Evolutionary conservation across 2,329 filamentous ascomycete species (phyloP), one percentile per base, ranked within the genome.

Genomic region (Colletotrichum siamense): DNA sequence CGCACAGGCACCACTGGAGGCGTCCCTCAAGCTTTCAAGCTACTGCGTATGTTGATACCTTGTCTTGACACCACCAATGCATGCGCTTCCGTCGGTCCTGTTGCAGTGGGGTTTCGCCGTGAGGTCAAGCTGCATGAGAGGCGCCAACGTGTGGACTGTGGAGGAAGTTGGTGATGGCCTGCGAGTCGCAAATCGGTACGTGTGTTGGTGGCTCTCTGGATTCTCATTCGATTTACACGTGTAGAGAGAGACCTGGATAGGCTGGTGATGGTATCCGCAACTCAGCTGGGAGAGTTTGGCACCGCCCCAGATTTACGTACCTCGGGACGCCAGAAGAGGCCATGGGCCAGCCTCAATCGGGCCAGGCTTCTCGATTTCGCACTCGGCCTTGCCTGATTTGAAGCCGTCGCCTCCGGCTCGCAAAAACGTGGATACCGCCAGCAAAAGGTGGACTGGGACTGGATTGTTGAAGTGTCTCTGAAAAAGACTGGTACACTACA

Each of bases 201-300:
- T 49, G 18, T 49, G 39, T 49, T 49, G 39, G 39, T 49, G 39
- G 39, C 39, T n/a, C 39, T 49, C 39, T 49, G 39, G 18, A 49
- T n/a, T 49, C 39, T 44, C 39, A 44, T 44, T 44, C 39, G 39
- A 44, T 44, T 44, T 49, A 49, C 39, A 49, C 39, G 39, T 49
- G 39, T 49, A n/a, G 39, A 49, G 39, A 44, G 36, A 49, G 39
- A 49, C 55, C 22, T 59, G 57, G 28, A 62, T 62, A 32, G 57
- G 57, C 26, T 28, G 57, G 57, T 62, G 52, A 62, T 28, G 57
- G 28, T 32, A 32, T 32, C 57, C 16, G 28, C 26, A 62, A 24
- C 57, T 62, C 57, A 30, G 30, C 34, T 10, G 28, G n/a, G 32
- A 75, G 55, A 76, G 73, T 73, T 76, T 64, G 57, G 64, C 73